Conservation (phyloP, 2,329 filamentous ascomycete species). For the Fusarium armeniacum region DNA sequence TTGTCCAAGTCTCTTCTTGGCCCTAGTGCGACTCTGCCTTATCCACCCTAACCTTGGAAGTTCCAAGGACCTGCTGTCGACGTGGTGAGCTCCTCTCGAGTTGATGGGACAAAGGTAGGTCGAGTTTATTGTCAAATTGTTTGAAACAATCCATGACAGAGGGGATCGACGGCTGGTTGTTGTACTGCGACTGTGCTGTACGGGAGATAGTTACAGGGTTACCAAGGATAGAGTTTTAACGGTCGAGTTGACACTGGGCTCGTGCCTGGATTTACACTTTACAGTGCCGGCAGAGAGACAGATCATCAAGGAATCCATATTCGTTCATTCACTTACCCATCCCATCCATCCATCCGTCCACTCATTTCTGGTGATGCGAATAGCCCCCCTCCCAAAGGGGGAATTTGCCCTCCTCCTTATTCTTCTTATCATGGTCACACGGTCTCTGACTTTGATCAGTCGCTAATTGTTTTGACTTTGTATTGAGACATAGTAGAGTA, state of each 20-base stretch:
- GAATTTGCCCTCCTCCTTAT: conserved; percentile 4
- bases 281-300: conserved; percentile 14
- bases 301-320: conserved; percentile 9
- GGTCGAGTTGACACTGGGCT: conserved; percentile 32
- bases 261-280: conserved; percentile 38
- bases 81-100: conserved; percentile 30
- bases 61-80: conserved; percentile 35
- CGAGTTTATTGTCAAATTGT: conserved; percentile 10
- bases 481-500: background rate
- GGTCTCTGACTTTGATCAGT: conserved; percentile 2
- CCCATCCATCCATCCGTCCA: background rate
- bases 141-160: conserved; percentile 27
- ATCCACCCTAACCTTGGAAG: conserved; percentile 36
- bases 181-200: background rate
- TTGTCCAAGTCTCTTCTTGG: conserved; percentile 40
- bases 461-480: background rate
- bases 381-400: conserved; percentile 10
- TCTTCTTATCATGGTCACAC: conserved; percentile 14
- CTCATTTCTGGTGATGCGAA: conserved; percentile 20
- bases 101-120: conserved; percentile 1
- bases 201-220: background rate
- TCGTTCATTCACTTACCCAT: conserved; percentile 17
- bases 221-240: conserved; percentile 21
- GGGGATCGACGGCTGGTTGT: conserved; percentile 13
- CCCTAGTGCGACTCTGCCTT: conserved; percentile 40